Evolutionary conservation across 768 basidiomycete species (phyloP), one percentile per base, ranked within the genome.

Genomic region (Pulveroboletus sp.): DNA sequence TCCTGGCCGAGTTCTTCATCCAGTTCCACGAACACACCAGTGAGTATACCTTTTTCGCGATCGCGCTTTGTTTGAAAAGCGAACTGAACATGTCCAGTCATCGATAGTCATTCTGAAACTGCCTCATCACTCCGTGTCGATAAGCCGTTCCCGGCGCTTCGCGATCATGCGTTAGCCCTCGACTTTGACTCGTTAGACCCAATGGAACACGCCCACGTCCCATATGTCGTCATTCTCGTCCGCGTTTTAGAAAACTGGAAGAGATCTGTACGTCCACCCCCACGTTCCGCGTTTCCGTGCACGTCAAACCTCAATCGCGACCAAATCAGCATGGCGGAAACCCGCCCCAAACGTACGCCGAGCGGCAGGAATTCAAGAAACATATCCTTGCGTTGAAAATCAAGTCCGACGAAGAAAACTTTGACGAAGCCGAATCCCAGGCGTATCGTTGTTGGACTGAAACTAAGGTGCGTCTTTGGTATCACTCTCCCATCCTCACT

Each of bases 341-440:
- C 1, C 71, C 78, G 10, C 83, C 72, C 40, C 73, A 69, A 69
- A 81, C 65, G 28, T 71, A 64, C 31, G 75, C 73, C 1, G 89
- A 96, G 58, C 82, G 86, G 60, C 77, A 84, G 53, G 82, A 77
- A 27, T 95, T 97, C 76, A 93, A 93, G 62, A 70, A 77, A 31
- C 48, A 47, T 3, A 70, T 98, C 39, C 68, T 73, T n/a, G 71
- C 71, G 1, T 79, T 84, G 75, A 83, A 84, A 59, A 63, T 78
- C 50, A 92, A 91, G 60, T 58, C 70, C 0, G 96, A 99, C 63
- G 93, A 98, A 63, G 96, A 99, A 74, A 99, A 98, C 70, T 93
- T 93, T 63, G 95, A 96, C 53, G 95, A 98, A 68, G 95, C 94
- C 2, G 80, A 87, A 60, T 76, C 86, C 7, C 89, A 96, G 64